Percentiles rank a stretch among this genome's conserved stretches.
Conservation (phyloP, 2,329 filamentous ascomycete genomes). For the Harringtonia lauricola region DNA sequence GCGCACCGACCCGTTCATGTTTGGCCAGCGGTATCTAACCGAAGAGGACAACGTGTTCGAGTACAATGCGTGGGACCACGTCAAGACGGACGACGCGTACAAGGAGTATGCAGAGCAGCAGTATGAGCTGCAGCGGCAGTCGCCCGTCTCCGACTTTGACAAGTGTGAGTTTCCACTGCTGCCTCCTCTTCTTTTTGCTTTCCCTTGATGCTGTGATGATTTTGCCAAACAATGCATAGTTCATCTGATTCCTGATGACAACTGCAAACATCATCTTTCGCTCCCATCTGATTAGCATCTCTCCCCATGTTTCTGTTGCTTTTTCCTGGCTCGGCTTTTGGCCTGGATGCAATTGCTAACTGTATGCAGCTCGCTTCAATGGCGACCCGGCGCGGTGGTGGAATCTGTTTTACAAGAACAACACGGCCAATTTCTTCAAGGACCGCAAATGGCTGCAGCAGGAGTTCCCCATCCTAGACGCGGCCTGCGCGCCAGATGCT, state of each 20-base stretch:
- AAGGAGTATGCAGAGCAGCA: slow-evolving; percentile 76
- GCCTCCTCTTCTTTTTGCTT: not conserved
- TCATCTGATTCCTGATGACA: slow-evolving; percentile 63
- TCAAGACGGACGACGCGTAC: slow-evolving; percentile 84
- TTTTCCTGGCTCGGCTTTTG: not conserved
- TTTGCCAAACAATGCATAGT: slow-evolving; percentile 54
- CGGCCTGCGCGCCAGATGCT: slow-evolving; percentile 59
- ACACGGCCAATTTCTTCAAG: slow-evolving; percentile 96
- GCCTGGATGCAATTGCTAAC: not conserved
- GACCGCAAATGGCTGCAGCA: slow-evolving; percentile 94
- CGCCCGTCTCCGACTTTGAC: slow-evolving; percentile 88
- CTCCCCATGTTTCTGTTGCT: slow-evolving; percentile 6
- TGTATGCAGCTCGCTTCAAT: slow-evolving; percentile 65
- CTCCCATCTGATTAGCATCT: slow-evolving; percentile 53
- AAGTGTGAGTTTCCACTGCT: slow-evolving; percentile 55
- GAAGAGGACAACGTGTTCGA: slow-evolving; percentile 85
- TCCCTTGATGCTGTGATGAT: slow-evolving; percentile 25
- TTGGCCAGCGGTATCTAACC: slow-evolving; percentile 78
- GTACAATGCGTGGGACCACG: slow-evolving; percentile 99
- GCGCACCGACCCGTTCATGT: slow-evolving; percentile 85
- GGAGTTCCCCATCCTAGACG: slow-evolving; percentile 81
- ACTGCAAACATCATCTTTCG: slow-evolving; percentile 53
- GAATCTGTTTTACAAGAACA: slow-evolving; percentile 98
- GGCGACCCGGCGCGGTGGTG: slow-evolving; percentile 88
- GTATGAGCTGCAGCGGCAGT: slow-evolving; percentile 71